These are phyloP conservation scores for Scenedesmus sp. DNA, from an alignment of 163 green algal species.

Conservation along the genomic window DNA sequence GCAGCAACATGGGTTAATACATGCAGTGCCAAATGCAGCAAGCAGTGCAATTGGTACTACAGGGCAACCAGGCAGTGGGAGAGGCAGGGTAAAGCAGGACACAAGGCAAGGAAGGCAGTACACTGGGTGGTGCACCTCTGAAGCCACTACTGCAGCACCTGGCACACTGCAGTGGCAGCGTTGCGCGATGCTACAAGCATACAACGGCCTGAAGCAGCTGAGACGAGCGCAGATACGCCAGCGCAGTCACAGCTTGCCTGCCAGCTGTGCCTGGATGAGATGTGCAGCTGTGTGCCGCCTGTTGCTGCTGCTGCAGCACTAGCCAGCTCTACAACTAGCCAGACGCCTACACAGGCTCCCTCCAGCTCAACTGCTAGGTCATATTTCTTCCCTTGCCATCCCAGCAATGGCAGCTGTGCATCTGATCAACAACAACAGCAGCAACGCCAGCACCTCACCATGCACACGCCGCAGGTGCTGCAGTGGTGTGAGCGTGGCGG, in stretches of 20 bases:
- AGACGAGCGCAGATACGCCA: too few relatives aligned
- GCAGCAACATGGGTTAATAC: too few relatives aligned
- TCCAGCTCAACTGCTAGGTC: too few relatives aligned
- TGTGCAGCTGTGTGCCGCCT: neutral
- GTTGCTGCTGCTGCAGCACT: neutral
- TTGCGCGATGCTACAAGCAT: neutral
- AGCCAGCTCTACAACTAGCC: neutral
- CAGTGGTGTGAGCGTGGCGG: slow-evolving; percentile 70
- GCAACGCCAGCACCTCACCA: slow-evolving; percentile 52
- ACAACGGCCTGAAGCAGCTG: too few relatives aligned
- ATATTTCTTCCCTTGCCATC: too few relatives aligned
- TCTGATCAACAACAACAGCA: neutral
- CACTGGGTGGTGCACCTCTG: neutral
- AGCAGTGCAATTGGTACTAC: neutral
- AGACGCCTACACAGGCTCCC: too few relatives aligned
- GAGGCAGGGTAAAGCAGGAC: neutral
- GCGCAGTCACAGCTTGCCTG: too few relatives aligned
- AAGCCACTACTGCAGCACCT: too few relatives aligned
- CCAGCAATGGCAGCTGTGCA: too few relatives aligned
- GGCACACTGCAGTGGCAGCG: neutral
- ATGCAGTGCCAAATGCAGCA: neutral
- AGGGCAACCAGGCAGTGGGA: neutral
- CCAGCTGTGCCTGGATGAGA: neutral
- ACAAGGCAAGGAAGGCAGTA: neutral
- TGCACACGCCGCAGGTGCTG: slow-evolving; percentile 70